Percentiles rank a stretch among this genome's conserved stretches.
These are phyloP conservation scores for Lactarius evosmus DNA, from an alignment of 768 basidiomycete species.

Conservation along the genomic window DNA sequence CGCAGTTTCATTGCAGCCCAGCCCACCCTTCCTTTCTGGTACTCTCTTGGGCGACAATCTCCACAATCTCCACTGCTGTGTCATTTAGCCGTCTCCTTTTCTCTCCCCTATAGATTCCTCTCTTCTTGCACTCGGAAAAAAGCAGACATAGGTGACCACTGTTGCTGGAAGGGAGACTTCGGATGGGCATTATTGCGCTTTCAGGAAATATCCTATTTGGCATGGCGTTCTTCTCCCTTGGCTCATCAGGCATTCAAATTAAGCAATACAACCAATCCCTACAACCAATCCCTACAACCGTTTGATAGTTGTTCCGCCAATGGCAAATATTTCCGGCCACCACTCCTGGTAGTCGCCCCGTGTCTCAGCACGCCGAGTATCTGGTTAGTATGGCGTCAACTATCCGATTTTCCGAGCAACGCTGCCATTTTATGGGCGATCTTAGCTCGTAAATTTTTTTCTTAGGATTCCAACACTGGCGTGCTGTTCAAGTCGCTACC, in stretches of 20 bases:
- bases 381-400: background rate
- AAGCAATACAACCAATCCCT: background rate
- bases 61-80: constrained; percentile 2
- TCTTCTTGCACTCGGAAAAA: background rate
- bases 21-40: background rate
- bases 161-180: background rate
- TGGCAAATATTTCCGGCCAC: constrained; percentile 3
- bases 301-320: background rate
- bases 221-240: too few relatives aligned
- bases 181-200: background rate
- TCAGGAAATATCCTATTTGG: background rate
- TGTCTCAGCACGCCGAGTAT: background rate
- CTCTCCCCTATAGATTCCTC: background rate
- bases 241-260: background rate
- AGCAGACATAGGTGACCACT: background rate
- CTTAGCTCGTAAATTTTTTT: background rate
- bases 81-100: background rate
- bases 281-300: constrained; percentile 9
- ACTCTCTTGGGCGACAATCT: background rate
- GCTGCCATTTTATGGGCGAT: background rate
- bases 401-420: background rate
- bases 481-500: background rate
- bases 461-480: constrained; percentile 5
- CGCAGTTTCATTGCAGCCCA: background rate
- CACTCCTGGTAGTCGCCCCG: background rate